Base-by-base conservation (phyloP, 306 rosid genomes). In the Notholithocarpus densiflorus region DNA sequence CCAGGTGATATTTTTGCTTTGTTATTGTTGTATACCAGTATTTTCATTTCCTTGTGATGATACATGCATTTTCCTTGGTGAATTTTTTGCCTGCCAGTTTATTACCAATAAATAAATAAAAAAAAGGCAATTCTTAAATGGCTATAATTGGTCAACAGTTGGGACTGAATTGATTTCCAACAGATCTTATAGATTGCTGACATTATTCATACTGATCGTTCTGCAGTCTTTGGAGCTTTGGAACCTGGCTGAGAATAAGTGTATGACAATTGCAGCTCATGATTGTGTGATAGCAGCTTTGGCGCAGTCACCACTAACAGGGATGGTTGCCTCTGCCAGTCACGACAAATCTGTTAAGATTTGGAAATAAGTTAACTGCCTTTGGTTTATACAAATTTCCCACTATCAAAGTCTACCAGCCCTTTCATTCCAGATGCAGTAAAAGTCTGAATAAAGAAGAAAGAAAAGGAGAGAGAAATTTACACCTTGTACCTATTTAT, bases 301-400 rank as follows among this genome's bases (percentile, higher is more conserved):
- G 84, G 94, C 98, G 60, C 90, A 87, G 68, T 94, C 98, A 64
- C 92, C 96, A 0, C 82, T 84, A 43, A 86, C 92, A 37, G 92
- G 97, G 75, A 89, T 89, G 97, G 94, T 94, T 74, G 98, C 98
- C 74, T 94, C 98, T 3, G 90, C 96, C 61, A 94, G 98, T 79
- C 85, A 89, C 77, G 98, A 94, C 84, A 92, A 86, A 77, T 92
- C 94, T 9, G 98, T 94, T 27, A 94, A 94, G 87, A 86, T 94
- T 71, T 94, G 97, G 97, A 94, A 94, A 72, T 94, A 75, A 89
- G 32, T 56, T 75, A 32, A 84, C 51, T 29, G 56, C 62, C 18
- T 24, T 69, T 29, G 32, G 82, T 40, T 40, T 40, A 77, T 85
- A 79, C 65, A 79, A 77, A 68, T 66, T 34, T 52, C 81, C 68